Evolutionary conservation across 192 early-diverging fungal species (phyloP).

Genomic region (Umbelopsis isabellina): DNA sequence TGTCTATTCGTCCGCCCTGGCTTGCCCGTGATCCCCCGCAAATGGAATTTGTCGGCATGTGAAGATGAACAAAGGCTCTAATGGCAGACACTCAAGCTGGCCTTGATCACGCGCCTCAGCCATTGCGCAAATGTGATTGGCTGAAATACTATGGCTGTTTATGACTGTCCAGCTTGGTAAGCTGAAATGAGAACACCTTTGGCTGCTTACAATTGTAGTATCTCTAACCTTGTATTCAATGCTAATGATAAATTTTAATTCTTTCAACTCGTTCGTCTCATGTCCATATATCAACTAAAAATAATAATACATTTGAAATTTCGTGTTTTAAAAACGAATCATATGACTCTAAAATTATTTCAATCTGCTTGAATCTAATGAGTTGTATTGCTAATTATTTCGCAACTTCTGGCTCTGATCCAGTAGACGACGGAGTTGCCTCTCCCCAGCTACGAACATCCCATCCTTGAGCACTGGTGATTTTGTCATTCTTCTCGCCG

Average conservation of each 20-base stretch:
- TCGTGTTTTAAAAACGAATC: no score
- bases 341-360: no score
- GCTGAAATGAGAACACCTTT: constrained; percentile 4
- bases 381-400: background rate
- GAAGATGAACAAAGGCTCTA: constrained; percentile 17
- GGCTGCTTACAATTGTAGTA: background rate
- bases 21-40: constrained; percentile 20
- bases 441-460: constrained; percentile 31
- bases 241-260: no score
- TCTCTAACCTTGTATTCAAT: no score
- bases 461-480: constrained; percentile 25
- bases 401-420: background rate
- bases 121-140: background rate
- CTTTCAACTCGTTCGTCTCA: no score
- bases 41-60: constrained; percentile 7
- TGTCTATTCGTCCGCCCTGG: background rate
- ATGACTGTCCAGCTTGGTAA: constrained; percentile 1
- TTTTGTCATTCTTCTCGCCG: constrained; percentile 35
- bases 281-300: no score
- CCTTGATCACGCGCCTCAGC: constrained; percentile 1
- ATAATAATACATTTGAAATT: no score
- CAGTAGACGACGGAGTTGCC: constrained; percentile 7
- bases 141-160: background rate
- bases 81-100: background rate
- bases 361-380: no score